phyloP scores from a whole-genome alignment of 2,329 filamentous ascomycete genomes.

The Fusarium sp. region DNA sequence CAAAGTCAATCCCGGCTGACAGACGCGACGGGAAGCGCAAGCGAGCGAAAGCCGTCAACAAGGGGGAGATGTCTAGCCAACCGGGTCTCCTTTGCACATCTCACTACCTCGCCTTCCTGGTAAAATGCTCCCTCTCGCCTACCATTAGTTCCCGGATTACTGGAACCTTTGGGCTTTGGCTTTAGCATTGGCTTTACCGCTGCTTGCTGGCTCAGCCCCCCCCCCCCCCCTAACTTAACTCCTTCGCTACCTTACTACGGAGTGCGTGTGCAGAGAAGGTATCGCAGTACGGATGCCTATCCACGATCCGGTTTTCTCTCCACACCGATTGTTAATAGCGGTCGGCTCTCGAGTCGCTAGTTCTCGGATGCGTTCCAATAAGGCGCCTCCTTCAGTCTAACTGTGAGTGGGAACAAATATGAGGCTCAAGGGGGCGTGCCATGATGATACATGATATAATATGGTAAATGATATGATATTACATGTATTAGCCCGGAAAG shows the following conservation, averaged over 20 bases:
- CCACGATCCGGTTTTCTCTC: slow-evolving; percentile 35
- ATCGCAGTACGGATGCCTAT: slow-evolving; percentile 17
- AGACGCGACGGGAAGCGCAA: slow-evolving; percentile 47
- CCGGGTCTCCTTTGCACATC: slow-evolving; percentile 41
- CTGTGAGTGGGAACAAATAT: slow-evolving; percentile 23
- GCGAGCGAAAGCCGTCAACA: slow-evolving; percentile 46
- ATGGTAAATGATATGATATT: slow-evolving; percentile 30
- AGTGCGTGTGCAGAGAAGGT: slow-evolving; percentile 15
- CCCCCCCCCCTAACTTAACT: slow-evolving; percentile 9
- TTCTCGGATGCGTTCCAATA: slow-evolving; percentile 32
- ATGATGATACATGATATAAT: slow-evolving; percentile 23
- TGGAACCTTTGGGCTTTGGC: slow-evolving; percentile 35
- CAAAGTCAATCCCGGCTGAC: slow-evolving; percentile 41
- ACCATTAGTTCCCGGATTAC: slow-evolving; percentile 48
- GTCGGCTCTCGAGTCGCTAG: slow-evolving; percentile 39
- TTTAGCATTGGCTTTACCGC: slow-evolving; percentile 14
- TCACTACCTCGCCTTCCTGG: slow-evolving; percentile 46
- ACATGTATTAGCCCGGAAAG: slow-evolving; percentile 21
- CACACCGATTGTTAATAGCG: slow-evolving; percentile 42
- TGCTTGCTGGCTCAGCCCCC: slow-evolving; percentile 25
- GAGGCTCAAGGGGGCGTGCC: slow-evolving; percentile 34
- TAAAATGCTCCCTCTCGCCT: slow-evolving; percentile 41
- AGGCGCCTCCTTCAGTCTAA: slow-evolving; percentile 23
- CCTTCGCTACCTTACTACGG: slow-evolving; percentile 18
- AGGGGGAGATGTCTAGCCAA: slow-evolving; percentile 40